Evolutionary conservation across 352 stramenopile species (phyloP), one percentile per base, ranked within the genome.

Genomic region (Porosira glacialis): DNA sequence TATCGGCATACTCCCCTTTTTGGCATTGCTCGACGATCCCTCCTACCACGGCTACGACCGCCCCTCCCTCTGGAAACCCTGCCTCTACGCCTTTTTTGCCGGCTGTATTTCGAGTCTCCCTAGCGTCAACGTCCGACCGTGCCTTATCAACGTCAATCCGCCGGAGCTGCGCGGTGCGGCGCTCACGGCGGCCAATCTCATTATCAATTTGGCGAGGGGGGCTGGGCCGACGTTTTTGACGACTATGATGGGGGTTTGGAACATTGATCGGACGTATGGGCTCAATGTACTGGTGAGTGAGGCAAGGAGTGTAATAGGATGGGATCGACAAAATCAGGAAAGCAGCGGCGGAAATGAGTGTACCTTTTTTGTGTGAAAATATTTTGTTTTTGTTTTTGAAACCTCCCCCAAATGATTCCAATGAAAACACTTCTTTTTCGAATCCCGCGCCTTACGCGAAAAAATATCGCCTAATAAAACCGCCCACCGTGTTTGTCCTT

Each of bases 91-190:
- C 2, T 70, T 87, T 41, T 17, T 53, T 38, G 72, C 60, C 33
- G 75, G 78, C 17, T 74, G 36, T 22, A 59, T 89, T 50, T 68
- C 78, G 2, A 74, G 36, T 38, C 59, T 89, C 36, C 82, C 82
- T 17, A 61, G 47, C 43, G 82, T 89, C n/a, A 87, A 84, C 72
- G 62, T 86, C 22, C 58, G 82, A 24, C 82, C 81, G 0, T 87
- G 78, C 52, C 70, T 89, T 26, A 75, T 89, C 27, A 89, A 89
- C 59, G 76, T 84, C 21, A 89, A 89, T 78, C 75, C 78, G 49
- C 81, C 81, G 28, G 81, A 89, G 68, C 75, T 81, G 15, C 43
- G 81, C 53, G 81, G 81, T 50, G 81, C 78, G 2, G 60, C 68
- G 17, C 48, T 89, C 33, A 89, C 81, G n/a, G 67, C 78, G 13